Evolutionary conservation across 139 green algal species (phyloP).

Genomic region (Edaphochlamys debaryana): DNA sequence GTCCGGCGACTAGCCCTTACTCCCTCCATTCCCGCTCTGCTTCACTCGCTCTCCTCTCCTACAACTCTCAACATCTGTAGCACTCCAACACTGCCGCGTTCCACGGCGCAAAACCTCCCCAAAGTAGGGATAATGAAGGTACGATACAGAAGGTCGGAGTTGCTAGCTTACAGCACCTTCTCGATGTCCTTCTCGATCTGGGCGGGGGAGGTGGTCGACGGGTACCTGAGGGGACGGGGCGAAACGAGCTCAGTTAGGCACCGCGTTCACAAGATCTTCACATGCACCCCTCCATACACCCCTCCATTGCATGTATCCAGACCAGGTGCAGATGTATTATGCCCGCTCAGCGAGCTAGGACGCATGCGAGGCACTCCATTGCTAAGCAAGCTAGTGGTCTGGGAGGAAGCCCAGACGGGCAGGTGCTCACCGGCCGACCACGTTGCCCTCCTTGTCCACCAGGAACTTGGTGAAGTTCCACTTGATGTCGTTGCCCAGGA

Average conservation of each 20-base stretch:
- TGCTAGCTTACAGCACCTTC: constrained; percentile 42
- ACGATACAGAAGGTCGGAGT: neutral
- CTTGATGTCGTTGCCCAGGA: constrained; percentile 69
- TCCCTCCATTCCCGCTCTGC: no score
- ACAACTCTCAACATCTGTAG: no score
- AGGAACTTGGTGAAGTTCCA: constrained; percentile 83
- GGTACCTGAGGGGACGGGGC: constrained; percentile 37
- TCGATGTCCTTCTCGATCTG: constrained; percentile 52
- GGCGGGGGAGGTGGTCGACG: constrained; percentile 45
- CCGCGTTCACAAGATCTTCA: no score
- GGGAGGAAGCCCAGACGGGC: no score
- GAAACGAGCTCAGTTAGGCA: neutral
- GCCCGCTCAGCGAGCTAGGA: neutral
- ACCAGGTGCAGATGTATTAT: no score
- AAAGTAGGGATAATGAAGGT: no score
- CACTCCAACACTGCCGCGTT: no score
- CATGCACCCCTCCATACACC: no score
- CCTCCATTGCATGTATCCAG: no score
- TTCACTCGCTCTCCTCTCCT: no score
- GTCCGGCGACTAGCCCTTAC: no score
- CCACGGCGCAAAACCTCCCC: no score
- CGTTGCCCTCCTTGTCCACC: constrained; percentile 61
- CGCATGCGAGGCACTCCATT: neutral
- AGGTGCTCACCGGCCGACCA: constrained; percentile 41
- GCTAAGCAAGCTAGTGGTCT: neutral